Conservation (phyloP, 768 basidiomycete genomes). For the Tephrocybe sp. region DNA sequence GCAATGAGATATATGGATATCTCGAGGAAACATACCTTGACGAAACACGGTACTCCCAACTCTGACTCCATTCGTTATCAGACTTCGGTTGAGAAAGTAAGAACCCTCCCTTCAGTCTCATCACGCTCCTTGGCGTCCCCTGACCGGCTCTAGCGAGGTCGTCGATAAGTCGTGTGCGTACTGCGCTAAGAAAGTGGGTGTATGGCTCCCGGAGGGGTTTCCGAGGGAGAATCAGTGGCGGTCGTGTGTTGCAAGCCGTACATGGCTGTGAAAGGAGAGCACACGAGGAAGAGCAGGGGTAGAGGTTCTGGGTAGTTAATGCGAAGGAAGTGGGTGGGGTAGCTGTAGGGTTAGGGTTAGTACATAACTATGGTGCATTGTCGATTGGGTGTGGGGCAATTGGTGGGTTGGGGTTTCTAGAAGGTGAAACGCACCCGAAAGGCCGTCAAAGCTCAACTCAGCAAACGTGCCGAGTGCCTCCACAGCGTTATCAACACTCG, state of each 20-base stretch:
- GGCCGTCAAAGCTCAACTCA: too few relatives aligned
- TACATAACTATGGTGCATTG: slow-evolving; percentile 35
- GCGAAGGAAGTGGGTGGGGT: slow-evolving; percentile 40
- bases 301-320: slow-evolving; percentile 33
- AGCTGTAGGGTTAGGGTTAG: slow-evolving; percentile 24
- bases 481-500: too few relatives aligned
- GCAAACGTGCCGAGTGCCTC: too few relatives aligned
- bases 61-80: slow-evolving; percentile 58
- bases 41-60: slow-evolving; percentile 58
- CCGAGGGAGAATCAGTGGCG: slow-evolving; percentile 42
- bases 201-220: slow-evolving; percentile 39
- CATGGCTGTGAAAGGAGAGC: slow-evolving; percentile 35
- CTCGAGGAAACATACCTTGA: slow-evolving; percentile 36
- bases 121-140: slow-evolving; percentile 29
- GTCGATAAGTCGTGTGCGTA: slow-evolving; percentile 55
- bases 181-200: slow-evolving; percentile 61
- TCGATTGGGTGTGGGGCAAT: slow-evolving; percentile 22
- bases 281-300: slow-evolving; percentile 51
- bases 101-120: slow-evolving; percentile 62
- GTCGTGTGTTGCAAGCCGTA: slow-evolving; percentile 19
- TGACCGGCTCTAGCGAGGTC: slow-evolving; percentile 48
- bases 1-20: not conserved
- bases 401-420: too few relatives aligned
- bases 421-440: too few relatives aligned
- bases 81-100: slow-evolving; percentile 38